Percentiles rank a stretch among this genome's conserved stretches.
Evolutionary conservation across 345 rosid genomes (phyloP).

Genomic region (Combretum micranthum): DNA sequence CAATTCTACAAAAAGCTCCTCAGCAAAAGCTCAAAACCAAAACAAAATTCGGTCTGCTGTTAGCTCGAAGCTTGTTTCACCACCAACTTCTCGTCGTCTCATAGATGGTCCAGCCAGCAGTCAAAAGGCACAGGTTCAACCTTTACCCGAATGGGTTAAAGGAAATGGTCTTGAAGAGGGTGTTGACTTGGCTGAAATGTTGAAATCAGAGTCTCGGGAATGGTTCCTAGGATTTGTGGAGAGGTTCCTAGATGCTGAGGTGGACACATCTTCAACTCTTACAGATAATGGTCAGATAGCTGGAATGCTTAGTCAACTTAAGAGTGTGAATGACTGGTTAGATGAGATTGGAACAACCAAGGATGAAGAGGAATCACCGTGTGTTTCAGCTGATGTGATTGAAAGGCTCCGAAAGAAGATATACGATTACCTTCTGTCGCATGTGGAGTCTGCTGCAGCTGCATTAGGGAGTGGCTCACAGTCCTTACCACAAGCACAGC

Average conservation of each 20-base stretch:
- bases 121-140: conserved; percentile 44
- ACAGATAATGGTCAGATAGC: conserved; percentile 82
- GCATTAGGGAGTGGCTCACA: conserved; percentile 71
- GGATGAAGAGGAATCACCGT: conserved; percentile 45
- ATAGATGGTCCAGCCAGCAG: conserved; percentile 31
- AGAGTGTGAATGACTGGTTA: conserved; percentile 93
- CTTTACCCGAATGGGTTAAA: conserved; percentile 64
- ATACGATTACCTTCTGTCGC: conserved; percentile 79
- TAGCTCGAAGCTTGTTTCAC: conserved; percentile 68
- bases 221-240: conserved; percentile 94
- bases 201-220: conserved; percentile 69
- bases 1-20: conserved; percentile 32
- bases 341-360: conserved; percentile 58
- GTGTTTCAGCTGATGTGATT: conserved; percentile 50
- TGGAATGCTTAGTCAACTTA: conserved; percentile 85
- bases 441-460: conserved; percentile 92
- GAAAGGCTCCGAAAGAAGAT: conserved; percentile 82
- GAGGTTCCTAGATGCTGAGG: conserved; percentile 78
- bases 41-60: conserved; percentile 40
- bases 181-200: conserved; percentile 66
- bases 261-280: conserved; percentile 37
- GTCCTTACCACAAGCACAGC: conserved; percentile 31
- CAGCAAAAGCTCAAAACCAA: conserved; percentile 39
- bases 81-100: conserved; percentile 54
- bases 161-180: conserved; percentile 65